Evolutionary conservation across 2,329 filamentous ascomycete species (phyloP), one percentile per base, ranked within the genome.

Genomic region (Arthrobotrys megalospora): DNA sequence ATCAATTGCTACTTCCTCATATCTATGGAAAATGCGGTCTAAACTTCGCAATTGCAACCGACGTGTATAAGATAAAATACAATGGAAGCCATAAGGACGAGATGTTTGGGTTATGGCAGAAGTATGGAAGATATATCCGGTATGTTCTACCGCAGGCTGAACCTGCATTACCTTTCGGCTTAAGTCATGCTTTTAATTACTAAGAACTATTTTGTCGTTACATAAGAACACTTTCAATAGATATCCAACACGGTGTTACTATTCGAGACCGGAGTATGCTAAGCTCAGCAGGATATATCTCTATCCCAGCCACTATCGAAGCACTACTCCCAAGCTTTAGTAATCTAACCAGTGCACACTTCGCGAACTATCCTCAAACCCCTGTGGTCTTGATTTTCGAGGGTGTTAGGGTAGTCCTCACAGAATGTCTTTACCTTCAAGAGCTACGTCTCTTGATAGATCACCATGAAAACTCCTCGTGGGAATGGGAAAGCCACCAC

Each of bases 371-470:
- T 2, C 1, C 43, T 34, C 24, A n/a, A 1, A 12, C 58, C 6
- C 64, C 50, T 1, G 4, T 45, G n/a, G 32, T 32, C 6, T 4
- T 11, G 1, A 19, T 60, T 21, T 10, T 48, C 10, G 52, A 69
- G 21, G 52, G 38, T 12, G n/a, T 69, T 7, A 60, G 41, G 12
- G 16, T 16, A 50, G 10, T 69, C 0, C 14, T 69, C 14, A 36
- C 52, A 14, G 28, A n/a, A 43, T 69, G 66, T n/a, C 66, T 50
- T 41, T 24, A 12, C 6, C 52, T 69, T 53, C 58, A 60, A 62
- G n/a, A 69, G 19, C 50, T 69, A 3, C 1, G 16, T 34, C 14
- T 68, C 11, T 19, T 32, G 1, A n/a, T 68, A 1, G 64, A 32
- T 3, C 48, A 50, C 24, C 1, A 28, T 3, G 38, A 45, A 47